These are phyloP conservation scores for Lactuca sativa DNA, from an alignment of 129 eudicot genomes.

Conservation along the genomic window DNA sequence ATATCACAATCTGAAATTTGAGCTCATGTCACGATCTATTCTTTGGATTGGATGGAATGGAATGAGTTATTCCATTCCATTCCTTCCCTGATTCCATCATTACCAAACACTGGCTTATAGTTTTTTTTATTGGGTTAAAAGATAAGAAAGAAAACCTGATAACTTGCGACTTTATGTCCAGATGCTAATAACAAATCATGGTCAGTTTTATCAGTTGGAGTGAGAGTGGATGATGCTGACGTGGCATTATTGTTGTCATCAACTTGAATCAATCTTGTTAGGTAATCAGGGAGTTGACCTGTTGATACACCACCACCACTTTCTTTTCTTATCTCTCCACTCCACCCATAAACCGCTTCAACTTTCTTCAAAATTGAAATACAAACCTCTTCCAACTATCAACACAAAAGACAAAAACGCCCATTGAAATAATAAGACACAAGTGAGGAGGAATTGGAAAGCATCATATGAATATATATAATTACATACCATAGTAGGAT, in stretches of 20 bases:
- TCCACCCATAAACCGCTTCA: slow-evolving; percentile 67
- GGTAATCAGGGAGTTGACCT: slow-evolving; percentile 65
- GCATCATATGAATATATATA: slow-evolving; percentile 2
- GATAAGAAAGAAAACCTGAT: slow-evolving; percentile 59
- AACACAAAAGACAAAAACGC: slow-evolving; percentile 3
- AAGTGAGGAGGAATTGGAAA: neutral
- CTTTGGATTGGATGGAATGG: neutral
- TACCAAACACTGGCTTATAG: too few species aligned
- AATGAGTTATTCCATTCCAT: neutral
- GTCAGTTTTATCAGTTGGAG: slow-evolving; percentile 28
- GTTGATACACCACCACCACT: slow-evolving; percentile 63
- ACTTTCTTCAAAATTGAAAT: slow-evolving; percentile 53
- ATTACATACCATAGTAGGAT: slow-evolving; percentile 44
- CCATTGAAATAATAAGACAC: neutral
- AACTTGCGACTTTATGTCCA: slow-evolving; percentile 75
- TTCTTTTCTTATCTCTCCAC: slow-evolving; percentile 58
- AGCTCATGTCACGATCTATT: neutral
- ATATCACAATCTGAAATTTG: slow-evolving; percentile 64
- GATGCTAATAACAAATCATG: slow-evolving; percentile 52
- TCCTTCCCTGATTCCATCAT: neutral
- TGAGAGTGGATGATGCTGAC: slow-evolving; percentile 19
- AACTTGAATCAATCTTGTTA: slow-evolving; percentile 40
- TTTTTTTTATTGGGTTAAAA: neutral
- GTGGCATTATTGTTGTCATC: slow-evolving; percentile 26
- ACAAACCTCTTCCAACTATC: slow-evolving; percentile 59